Base-by-base conservation (phyloP, 2,329 filamentous ascomycete genomes). In the Mycosphaerella sp. region DNA sequence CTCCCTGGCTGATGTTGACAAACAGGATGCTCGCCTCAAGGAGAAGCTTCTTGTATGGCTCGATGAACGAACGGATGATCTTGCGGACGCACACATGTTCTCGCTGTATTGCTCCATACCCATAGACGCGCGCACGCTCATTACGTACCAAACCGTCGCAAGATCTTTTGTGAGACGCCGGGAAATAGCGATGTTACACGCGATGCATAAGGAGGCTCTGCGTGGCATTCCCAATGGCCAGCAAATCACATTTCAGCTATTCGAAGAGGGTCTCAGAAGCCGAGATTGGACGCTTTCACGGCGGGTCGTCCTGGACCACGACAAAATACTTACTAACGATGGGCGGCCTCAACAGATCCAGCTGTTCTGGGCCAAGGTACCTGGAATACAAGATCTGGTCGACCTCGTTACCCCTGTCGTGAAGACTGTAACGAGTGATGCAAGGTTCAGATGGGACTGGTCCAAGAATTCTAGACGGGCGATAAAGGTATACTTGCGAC, bases 21-120 rank as follows among this genome's bases (percentile, higher is more conserved):
- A 57, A 36, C 45, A 55, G 6, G 62, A 66, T 45, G 9, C 59
- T 12, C 53, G 58, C 8, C 50, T 67, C 14, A 65, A 63, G 48
- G 51, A 56, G 23, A 58, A 62, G 45, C 50, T 68, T n/a, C 44
- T 68, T n/a, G 39, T 48, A 17, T 68, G 63, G 61, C 58, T 68
- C 11, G 56, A 58, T 9, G 40, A 40, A 14, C 47, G 53, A 10
- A 39, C 50, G 3, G 55, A 57, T 44, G 54, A 58, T 10, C 45
- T 59, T 29, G 62, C 62, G 1, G 55, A 59, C 34, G 57, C 54
- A 12, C 59, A 62, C 21, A 63, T 61, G 38, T 48, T 59, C 8
- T 54, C 61, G 17, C 51, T 68, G 4, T 66, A 65, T 39, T 60
- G 55, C 43, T 59, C 62, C 4, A 57, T 67, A 10, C 63, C 63